Evolutionary conservation across 2,329 filamentous ascomycete genomes (phyloP).

Genomic region (Zymoseptoria brevis): DNA sequence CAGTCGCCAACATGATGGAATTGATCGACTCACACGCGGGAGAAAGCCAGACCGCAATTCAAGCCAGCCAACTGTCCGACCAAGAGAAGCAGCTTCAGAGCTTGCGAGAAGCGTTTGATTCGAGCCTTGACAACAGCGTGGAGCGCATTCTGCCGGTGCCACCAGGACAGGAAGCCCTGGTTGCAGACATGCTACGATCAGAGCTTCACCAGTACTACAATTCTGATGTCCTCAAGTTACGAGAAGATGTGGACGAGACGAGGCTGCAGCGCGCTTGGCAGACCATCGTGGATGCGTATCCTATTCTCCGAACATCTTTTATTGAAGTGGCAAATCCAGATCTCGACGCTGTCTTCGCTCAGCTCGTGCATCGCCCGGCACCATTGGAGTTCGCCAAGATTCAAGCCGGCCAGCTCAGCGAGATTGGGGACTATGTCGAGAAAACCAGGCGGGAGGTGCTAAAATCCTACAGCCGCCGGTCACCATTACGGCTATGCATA

Average conservation of each 20-base stretch:
- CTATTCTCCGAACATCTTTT: slow-evolving; percentile 72
- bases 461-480: slow-evolving; percentile 24
- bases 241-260: slow-evolving; percentile 45
- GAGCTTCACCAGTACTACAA: slow-evolving; percentile 75
- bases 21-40: slow-evolving; percentile 3
- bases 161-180: slow-evolving; percentile 77
- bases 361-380: slow-evolving; percentile 39
- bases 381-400: slow-evolving; percentile 32
- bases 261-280: slow-evolving; percentile 56
- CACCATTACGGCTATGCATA: slow-evolving; percentile 32
- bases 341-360: slow-evolving; percentile 49
- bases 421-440: slow-evolving; percentile 29
- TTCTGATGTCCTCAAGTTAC: slow-evolving; percentile 64
- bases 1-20: slow-evolving; percentile 53
- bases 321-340: slow-evolving; percentile 54
- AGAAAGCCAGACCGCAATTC: slow-evolving; percentile 7
- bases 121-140: slow-evolving; percentile 28
- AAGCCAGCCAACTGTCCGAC: slow-evolving; percentile 4
- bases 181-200: slow-evolving; percentile 72
- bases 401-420: slow-evolving; percentile 15
- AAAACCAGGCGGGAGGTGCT: slow-evolving; percentile 30
- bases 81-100: slow-evolving; percentile 11
- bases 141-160: slow-evolving; percentile 65
- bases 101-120: background rate
- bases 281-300: slow-evolving; percentile 50